Conservation (phyloP, 2,329 filamentous ascomycete genomes). For the Parastagonospora nodorum region DNA sequence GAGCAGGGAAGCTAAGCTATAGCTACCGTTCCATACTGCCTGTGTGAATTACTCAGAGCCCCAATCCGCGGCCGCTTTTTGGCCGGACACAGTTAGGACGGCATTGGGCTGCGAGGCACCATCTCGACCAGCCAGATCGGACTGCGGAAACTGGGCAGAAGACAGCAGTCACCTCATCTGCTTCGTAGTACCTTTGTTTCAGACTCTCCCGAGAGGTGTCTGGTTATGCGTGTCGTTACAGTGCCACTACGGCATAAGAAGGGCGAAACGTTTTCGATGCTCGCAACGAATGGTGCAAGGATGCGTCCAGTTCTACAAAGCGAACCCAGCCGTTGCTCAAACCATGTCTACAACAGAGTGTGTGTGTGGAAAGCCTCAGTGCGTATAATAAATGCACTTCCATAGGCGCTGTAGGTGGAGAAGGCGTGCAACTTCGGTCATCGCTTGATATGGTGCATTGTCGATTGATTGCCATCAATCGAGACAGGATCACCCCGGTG, state of each 20-base stretch:
- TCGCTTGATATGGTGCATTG: too few relatives aligned
- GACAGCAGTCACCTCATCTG: too few relatives aligned
- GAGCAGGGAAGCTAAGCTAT: slow-evolving; percentile 3
- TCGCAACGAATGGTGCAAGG: not conserved
- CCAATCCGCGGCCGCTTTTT: slow-evolving; percentile 3
- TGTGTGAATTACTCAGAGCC: not conserved
- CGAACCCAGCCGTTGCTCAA: too few relatives aligned
- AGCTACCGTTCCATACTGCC: not conserved
- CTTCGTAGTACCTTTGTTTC: not conserved
- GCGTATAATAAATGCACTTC: too few relatives aligned
- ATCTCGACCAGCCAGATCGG: too few relatives aligned
- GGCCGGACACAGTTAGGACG: not conserved
- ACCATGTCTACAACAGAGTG: too few relatives aligned
- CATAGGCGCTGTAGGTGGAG: too few relatives aligned
- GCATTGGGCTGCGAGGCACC: not conserved
- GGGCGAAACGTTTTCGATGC: not conserved
- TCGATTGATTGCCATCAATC: not conserved
- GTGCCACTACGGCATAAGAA: not conserved
- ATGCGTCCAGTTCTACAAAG: too few relatives aligned
- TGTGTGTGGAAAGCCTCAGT: too few relatives aligned
- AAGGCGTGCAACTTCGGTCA: too few relatives aligned
- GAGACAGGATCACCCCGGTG: not conserved
- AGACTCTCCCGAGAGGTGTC: not conserved
- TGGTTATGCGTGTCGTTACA: not conserved
- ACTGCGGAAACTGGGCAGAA: too few relatives aligned